Evolutionary conservation across 352 stramenopile species (phyloP), one percentile per base, ranked within the genome.

Genomic region (Blastocystis sp.): DNA sequence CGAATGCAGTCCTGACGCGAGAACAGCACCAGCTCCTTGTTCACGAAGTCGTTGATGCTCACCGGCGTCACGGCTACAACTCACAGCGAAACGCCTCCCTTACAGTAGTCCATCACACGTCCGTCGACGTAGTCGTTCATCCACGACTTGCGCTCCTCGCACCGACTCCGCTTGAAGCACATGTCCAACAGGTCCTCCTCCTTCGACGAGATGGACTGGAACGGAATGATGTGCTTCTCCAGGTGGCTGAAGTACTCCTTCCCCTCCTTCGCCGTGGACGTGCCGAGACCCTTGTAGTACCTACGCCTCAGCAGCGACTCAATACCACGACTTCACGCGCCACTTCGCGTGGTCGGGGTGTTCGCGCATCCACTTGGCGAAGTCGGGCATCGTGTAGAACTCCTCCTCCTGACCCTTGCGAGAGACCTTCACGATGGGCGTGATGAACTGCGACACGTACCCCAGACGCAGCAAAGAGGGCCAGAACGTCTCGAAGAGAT

Each of bases 201-300:
- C 50, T 37, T 9, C 31, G 39, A 19, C 3, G 60, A 31, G n/a
- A 88, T 90, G 21, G 71, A 31, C 39, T 92, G 91, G 88, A 98
- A 98, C 4, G 94, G 94, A 66, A 98, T 96, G 79, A 97, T 93
- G 85, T 99, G 96, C 21, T 94, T 94, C 74, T 95, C 92, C 70
- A 99, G 93, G 71, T 97, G 94, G 13, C 94, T 94, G 78, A 99
- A 99, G 91, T 99, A 99, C 80, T 98, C 95, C 90, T 98, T 98
- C 3, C 96, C 97, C 91, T 99, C 97, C 33, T 95, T 92, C 37
- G 95, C 91, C 16, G 96, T 98, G 92, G 95, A 98, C 24, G 97
- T 99, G 93, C 97, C 97, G 35, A 99, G 93, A 96, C 97, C 97
- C 94, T 99, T 99, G 93, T 99, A 99, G 92, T 98, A 99, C 41